These are phyloP conservation scores for Filobasidium floriforme DNA, from an alignment of 768 basidiomycete species.

Conservation along the genomic window DNA sequence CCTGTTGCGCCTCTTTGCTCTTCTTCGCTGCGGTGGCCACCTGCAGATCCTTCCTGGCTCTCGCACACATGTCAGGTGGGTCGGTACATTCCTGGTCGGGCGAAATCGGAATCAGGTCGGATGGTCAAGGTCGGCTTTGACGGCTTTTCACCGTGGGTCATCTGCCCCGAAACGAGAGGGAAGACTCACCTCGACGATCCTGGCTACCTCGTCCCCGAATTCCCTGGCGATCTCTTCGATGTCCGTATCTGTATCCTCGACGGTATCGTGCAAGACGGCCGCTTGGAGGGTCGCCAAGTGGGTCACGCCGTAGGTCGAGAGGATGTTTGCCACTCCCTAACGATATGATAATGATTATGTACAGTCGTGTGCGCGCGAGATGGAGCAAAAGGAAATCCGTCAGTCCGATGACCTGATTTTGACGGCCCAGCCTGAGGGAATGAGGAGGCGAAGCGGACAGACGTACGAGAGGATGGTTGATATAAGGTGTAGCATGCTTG, in stretches of 20 bases:
- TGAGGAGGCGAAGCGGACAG: background rate
- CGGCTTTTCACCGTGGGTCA: too few relatives aligned
- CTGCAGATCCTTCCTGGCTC: constrained; percentile 35
- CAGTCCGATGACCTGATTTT: too few relatives aligned
- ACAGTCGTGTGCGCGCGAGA: background rate
- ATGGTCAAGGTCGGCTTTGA: background rate
- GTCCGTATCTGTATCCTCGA: constrained; percentile 45
- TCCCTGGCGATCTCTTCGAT: constrained; percentile 35
- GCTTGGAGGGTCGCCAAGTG: constrained; percentile 41
- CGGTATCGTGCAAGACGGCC: constrained; percentile 44
- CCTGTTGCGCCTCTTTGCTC: constrained; percentile 39
- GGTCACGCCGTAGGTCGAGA: constrained; percentile 38
- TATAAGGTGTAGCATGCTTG: constrained; percentile 42
- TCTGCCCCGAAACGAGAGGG: too few relatives aligned
- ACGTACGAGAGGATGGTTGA: constrained; percentile 43
- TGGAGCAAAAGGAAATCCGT: background rate
- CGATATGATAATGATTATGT: too few relatives aligned
- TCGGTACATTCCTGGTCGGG: constrained; percentile 39
- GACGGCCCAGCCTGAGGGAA: background rate
- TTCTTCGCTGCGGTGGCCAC: constrained; percentile 35
- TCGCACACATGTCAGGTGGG: constrained; percentile 29
- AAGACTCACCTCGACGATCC: constrained; percentile 39
- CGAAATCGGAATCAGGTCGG: background rate
- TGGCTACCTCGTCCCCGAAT: constrained; percentile 41
- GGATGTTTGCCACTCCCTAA: constrained; percentile 40